phyloP scores from a whole-genome alignment of 345 rosid species.

The Acer saccharum region DNA sequence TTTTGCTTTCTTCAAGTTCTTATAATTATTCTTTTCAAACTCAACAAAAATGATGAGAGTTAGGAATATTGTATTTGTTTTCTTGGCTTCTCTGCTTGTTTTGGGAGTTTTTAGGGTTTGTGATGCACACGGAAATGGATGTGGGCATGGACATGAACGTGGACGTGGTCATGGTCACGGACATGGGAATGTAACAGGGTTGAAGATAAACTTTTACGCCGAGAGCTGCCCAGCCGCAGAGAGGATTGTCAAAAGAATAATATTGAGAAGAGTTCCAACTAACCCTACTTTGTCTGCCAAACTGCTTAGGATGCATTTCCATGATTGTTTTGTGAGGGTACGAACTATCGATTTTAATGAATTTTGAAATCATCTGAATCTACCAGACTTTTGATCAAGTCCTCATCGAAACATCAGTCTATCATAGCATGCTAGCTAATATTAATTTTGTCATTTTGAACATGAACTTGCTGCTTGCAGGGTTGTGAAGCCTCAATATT shows the following conservation, averaged over 20 bases:
- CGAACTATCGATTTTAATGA: too few relatives aligned
- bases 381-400: too few relatives aligned
- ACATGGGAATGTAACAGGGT: background rate
- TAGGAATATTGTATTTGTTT: background rate
- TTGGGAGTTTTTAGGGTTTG: background rate
- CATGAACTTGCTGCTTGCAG: conserved; percentile 14
- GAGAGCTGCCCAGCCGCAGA: conserved; percentile 42
- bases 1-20: background rate
- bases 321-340: conserved; percentile 66
- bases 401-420: too few relatives aligned
- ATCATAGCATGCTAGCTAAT: too few relatives aligned
- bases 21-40: too few relatives aligned
- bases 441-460: too few relatives aligned
- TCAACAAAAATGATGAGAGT: background rate
- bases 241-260: conserved; percentile 34
- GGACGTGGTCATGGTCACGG: background rate
- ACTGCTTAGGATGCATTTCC: conserved; percentile 57
- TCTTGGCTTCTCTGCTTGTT: background rate
- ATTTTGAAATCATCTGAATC: background rate
- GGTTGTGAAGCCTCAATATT: conserved; percentile 69
- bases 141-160: background rate
- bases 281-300: conserved; percentile 49
- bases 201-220: conserved; percentile 25
- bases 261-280: conserved; percentile 23
- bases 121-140: background rate